A percentile compares a stretch with the other conserved stretches of the same genome.
These are phyloP conservation scores for Pouteria campechiana DNA, from an alignment of 179 eudicot species.

Conservation along the genomic window DNA sequence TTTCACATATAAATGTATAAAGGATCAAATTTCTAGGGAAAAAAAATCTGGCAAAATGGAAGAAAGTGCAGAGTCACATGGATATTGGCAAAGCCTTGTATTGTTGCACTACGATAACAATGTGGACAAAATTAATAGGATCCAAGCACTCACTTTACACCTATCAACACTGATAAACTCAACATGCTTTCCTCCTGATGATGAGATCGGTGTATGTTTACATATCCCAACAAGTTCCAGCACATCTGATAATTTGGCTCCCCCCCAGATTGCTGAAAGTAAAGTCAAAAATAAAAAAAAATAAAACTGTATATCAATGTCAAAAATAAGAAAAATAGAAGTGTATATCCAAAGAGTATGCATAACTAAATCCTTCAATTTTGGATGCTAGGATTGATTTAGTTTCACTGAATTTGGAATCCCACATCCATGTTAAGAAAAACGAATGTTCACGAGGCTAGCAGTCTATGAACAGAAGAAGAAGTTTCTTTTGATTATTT, in stretches of 20 bases:
- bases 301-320: neutral
- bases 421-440: no score
- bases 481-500: no score
- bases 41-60: neutral
- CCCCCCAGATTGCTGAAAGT: constrained; percentile 83
- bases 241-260: constrained; percentile 92
- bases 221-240: constrained; percentile 79
- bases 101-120: no score
- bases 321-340: no score
- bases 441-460: no score
- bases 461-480: no score
- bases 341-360: no score
- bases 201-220: constrained; percentile 44
- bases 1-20: neutral
- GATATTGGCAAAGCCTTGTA: no score
- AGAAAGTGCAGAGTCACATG: neutral
- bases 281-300: neutral
- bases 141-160: constrained; percentile 60
- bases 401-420: no score
- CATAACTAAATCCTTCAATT: no score
- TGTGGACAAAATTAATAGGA: neutral
- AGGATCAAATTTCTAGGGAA: no score
- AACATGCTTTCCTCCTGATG: constrained; percentile 84
- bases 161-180: constrained; percentile 92
- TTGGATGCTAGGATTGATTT: no score